These are phyloP conservation scores for Volutella citrinella DNA, from an alignment of 2,329 filamentous ascomycete genomes.

Conservation along the genomic window DNA sequence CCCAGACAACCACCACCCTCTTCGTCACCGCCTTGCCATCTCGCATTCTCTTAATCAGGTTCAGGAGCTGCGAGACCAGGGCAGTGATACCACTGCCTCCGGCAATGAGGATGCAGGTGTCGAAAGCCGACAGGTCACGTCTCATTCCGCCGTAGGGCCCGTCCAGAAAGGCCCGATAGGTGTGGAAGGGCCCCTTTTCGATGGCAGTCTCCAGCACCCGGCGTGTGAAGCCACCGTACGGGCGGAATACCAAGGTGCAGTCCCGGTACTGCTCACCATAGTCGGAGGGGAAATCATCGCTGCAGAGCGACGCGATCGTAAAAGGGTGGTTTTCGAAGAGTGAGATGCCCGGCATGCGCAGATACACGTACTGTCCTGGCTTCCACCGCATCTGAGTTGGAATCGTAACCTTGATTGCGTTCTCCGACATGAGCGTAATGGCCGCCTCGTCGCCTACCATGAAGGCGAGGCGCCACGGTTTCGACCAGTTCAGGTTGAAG, in stretches of 20 bases:
- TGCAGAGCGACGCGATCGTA: conserved; percentile 89
- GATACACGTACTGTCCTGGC: conserved; percentile 91
- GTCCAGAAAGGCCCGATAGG: conserved; percentile 88
- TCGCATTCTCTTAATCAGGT: conserved; percentile 94
- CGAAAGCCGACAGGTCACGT: conserved; percentile 84
- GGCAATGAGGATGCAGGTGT: conserved; percentile 88
- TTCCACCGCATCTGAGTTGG: conserved; percentile 91
- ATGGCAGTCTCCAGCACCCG: conserved; percentile 80
- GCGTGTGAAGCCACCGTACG: conserved; percentile 86
- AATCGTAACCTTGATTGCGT: conserved; percentile 93
- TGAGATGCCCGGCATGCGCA: conserved; percentile 90
- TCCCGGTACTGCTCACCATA: conserved; percentile 87
- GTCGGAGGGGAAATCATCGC: conserved; percentile 87
- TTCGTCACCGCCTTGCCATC: conserved; percentile 92
- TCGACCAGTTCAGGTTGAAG: conserved; percentile 87
- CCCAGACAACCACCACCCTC: conserved; percentile 90
- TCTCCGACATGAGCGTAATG: conserved; percentile 84
- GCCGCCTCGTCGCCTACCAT: conserved; percentile 89
- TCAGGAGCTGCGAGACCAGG: conserved; percentile 83
- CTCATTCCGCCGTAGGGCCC: conserved; percentile 95
- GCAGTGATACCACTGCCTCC: conserved; percentile 94
- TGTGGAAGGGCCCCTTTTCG: conserved; percentile 84
- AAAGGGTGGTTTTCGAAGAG: conserved; percentile 93
- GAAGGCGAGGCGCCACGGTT: conserved; percentile 75
- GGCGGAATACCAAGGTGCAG: conserved; percentile 86